Conservation (phyloP, 352 stramenopile species). For the Blastocystis sp. region DNA sequence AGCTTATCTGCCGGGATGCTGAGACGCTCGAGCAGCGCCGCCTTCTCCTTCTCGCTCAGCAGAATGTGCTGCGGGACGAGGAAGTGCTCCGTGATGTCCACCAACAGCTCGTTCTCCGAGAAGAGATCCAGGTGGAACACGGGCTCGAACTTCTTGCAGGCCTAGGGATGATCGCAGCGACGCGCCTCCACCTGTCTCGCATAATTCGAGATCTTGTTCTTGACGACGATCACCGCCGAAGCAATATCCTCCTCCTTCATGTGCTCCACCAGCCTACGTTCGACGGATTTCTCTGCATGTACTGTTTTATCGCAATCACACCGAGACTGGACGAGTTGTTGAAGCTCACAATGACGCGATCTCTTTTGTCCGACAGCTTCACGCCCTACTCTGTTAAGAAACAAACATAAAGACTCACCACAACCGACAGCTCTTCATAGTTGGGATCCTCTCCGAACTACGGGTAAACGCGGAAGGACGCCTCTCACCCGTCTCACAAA, state of each 20-base stretch:
- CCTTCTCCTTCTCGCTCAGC: conserved; percentile 66
- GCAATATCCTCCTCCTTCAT: conserved; percentile 59
- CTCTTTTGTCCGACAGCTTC: conserved; percentile 46
- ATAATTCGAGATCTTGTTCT: conserved; percentile 55
- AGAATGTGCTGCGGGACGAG: conserved; percentile 70
- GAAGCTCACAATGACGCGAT: conserved; percentile 39
- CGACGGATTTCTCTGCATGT: not conserved
- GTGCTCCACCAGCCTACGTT: conserved; percentile 59
- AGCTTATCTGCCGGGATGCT: conserved; percentile 65
- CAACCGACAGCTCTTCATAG: conserved; percentile 63
- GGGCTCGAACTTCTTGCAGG: conserved; percentile 56
- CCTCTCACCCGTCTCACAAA: conserved; percentile 43
- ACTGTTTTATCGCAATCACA: conserved; percentile 47
- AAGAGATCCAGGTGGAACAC: conserved; percentile 70
- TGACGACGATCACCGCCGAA: conserved; percentile 55
- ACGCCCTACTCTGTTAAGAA: conserved; percentile 41
- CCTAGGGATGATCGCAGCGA: not conserved
- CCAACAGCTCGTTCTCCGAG: conserved; percentile 66
- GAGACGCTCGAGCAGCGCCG: conserved; percentile 62
- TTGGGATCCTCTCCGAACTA: conserved; percentile 56
- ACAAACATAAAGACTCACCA: not conserved
- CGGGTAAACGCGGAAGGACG: not conserved
- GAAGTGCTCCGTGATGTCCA: conserved; percentile 71
- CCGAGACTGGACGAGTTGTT: conserved; percentile 35
- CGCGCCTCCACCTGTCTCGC: conserved; percentile 8